phyloP scores from a whole-genome alignment of 2,329 filamentous ascomycete species.

The Ascosphaera pollenicola region DNA sequence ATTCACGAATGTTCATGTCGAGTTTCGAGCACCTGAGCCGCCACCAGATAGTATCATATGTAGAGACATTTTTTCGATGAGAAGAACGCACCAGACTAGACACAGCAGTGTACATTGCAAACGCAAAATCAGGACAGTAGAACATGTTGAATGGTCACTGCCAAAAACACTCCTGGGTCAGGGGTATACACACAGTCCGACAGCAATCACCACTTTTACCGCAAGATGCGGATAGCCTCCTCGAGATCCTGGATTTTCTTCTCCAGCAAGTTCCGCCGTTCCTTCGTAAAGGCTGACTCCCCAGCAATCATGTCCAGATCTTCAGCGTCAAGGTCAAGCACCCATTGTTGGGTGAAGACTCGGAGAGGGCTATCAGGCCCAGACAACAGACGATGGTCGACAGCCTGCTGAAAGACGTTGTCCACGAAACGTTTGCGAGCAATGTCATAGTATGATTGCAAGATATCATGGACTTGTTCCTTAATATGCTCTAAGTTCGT shows the following conservation, averaged over 20 bases:
- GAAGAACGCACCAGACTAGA: too few relatives aligned
- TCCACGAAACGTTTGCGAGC: conserved; percentile 41
- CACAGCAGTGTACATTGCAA: too few relatives aligned
- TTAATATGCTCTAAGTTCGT: conserved; percentile 19
- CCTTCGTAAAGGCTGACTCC: conserved; percentile 26
- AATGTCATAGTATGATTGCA: conserved; percentile 40
- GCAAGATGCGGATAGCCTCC: background rate
- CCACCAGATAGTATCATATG: too few relatives aligned
- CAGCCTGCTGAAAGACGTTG: conserved; percentile 34
- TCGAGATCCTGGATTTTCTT: conserved; percentile 26
- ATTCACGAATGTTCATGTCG: too few relatives aligned
- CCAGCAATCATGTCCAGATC: conserved; percentile 35
- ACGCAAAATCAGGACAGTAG: too few relatives aligned
- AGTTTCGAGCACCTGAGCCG: too few relatives aligned
- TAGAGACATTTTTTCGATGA: too few relatives aligned
- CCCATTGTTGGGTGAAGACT: conserved; percentile 29
- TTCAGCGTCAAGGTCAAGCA: conserved; percentile 25
- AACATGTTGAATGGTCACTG: too few relatives aligned
- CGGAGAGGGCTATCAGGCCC: conserved; percentile 28
- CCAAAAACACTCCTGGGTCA: too few relatives aligned
- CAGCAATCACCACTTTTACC: too few relatives aligned
- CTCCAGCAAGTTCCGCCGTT: conserved; percentile 21
- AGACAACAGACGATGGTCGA: conserved; percentile 30
- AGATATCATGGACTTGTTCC: conserved; percentile 36
- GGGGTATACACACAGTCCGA: too few relatives aligned